Evolutionary conservation across 192 early-diverging fungal genomes (phyloP), one percentile per base, ranked within the genome.

Genomic region (Dissophora globulifera): DNA sequence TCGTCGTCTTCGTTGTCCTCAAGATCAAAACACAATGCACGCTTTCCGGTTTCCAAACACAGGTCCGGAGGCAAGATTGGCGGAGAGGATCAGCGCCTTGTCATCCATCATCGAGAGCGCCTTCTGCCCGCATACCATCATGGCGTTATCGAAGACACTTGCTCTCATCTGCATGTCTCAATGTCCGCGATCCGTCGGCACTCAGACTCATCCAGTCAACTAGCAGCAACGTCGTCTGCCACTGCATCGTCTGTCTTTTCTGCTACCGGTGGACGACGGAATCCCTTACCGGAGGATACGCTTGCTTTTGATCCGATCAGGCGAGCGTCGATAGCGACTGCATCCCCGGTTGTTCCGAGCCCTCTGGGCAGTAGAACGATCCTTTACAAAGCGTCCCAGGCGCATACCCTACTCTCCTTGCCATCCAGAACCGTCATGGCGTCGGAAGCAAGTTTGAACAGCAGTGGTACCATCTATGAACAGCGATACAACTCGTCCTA

Each of bases 241-340:
- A 12, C 26, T 3, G 32, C 38, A 1, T 52, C 55, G 16, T 48
- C 48, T 4, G 20, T 49, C 1, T 30, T 32, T 42, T 20, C 43
- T 19, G 9, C n/a, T n/a, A n/a, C n/a, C n/a, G n/a, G n/a, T n/a
- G n/a, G n/a, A n/a, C n/a, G n/a, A n/a, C n/a, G 41, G 4, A 47
- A n/a, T 32, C 53, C 69, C 3, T 7, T 50, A 20, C 59, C 69
- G 3, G 60, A 71, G 23, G 52, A 71, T 19, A 61, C 69, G 0
- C 1, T 62, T 19, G 54, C 43, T n/a, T 42, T 54, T 20, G 56
- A 58, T 29, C 62, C 46, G 13, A 22, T 60, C 22, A 43, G 71
- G 19, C 62, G 71, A 5, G 71, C 62, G 32, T 75, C 72, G 1
- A 71, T 71, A 6, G 69, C 69, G 3, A 76, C 62, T 20, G 43